Percentiles rank a stretch among this genome's conserved stretches.
phyloP scores from a whole-genome alignment of 257 asterid species.

The Lycium barbarum region DNA sequence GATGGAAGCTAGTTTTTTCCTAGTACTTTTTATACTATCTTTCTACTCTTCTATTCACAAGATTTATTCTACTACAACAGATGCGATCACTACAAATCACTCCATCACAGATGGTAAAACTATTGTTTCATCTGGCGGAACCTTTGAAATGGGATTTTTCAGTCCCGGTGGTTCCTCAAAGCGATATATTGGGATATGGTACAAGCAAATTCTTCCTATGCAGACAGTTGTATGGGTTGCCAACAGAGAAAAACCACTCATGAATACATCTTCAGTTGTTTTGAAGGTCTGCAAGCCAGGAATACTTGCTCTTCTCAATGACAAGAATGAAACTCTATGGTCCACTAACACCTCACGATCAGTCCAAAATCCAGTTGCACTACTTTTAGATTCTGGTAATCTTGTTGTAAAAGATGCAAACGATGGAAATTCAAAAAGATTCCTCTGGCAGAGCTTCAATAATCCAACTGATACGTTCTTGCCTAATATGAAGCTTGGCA shows the following conservation, averaged over 20 bases:
- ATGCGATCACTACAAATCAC: constrained; percentile 12
- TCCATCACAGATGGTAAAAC: constrained; percentile 29
- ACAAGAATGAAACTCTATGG: constrained; percentile 27
- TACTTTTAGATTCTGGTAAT: constrained; percentile 46
- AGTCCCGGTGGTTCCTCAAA: constrained; percentile 28
- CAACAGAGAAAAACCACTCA: constrained; percentile 22
- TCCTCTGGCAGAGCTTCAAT: constrained; percentile 47
- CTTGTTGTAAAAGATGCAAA: constrained; percentile 46
- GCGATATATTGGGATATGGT: constrained; percentile 35
- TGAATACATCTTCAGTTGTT: constrained; percentile 14
- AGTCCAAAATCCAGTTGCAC: constrained; percentile 34
- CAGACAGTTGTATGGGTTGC: constrained; percentile 25
- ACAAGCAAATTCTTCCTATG: constrained; percentile 24
- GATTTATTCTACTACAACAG: neutral
- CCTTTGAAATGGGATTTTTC: constrained; percentile 42
- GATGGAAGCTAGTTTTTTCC: neutral
- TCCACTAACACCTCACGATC: constrained; percentile 32
- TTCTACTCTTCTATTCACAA: neutral
- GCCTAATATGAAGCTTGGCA: constrained; percentile 47
- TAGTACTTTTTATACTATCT: neutral
- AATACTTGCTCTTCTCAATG: constrained; percentile 23
- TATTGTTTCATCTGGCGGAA: constrained; percentile 35
- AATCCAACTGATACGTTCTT: constrained; percentile 40
- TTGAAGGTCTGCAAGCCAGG: constrained; percentile 21
- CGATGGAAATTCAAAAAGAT: constrained; percentile 31